A percentile compares a stretch with the other conserved stretches of the same genome.
These are phyloP conservation scores for Trichocladium uniseriatum DNA, from an alignment of 495 filamentous ascomycete species.

Conservation along the genomic window DNA sequence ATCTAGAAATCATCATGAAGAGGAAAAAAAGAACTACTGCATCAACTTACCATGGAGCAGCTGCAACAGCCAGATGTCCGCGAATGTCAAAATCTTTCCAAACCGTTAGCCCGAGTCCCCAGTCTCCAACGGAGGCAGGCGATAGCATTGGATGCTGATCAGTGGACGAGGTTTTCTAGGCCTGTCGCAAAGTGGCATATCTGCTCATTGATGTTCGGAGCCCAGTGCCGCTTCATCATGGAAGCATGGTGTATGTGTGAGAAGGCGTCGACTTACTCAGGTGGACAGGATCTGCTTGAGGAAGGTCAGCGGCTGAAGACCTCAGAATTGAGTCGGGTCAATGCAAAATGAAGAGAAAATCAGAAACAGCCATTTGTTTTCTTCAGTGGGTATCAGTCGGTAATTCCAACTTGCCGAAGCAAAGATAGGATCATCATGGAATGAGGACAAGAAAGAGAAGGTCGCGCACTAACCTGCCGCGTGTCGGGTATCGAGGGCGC, in stretches of 20 bases:
- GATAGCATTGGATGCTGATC: conserved; percentile 42
- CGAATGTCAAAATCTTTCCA: neutral
- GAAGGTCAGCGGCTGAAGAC: conserved; percentile 10
- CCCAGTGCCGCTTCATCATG: conserved; percentile 99
- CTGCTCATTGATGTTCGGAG: conserved; percentile 82
- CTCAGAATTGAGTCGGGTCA: neutral
- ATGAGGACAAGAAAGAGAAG: neutral
- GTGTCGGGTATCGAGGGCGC: too few relatives aligned
- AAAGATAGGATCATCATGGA: conserved; percentile 75
- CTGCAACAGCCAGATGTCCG: neutral
- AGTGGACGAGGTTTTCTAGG: conserved; percentile 99
- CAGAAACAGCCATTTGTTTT: conserved; percentile 87
- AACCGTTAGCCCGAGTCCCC: conserved; percentile 13
- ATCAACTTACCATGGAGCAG: conserved; percentile 9
- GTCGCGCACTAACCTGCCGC: conserved; percentile 15
- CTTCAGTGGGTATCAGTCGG: conserved; percentile 89
- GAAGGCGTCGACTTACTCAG: conserved; percentile 17
- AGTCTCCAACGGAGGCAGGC: neutral
- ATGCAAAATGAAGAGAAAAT: conserved; percentile 33
- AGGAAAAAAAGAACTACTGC: neutral
- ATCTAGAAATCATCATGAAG: conserved; percentile 67
- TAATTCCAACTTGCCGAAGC: conserved; percentile 98
- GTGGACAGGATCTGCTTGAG: neutral
- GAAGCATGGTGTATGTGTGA: conserved; percentile 14
- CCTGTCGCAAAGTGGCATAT: conserved; percentile 95